Evolutionary conservation across 192 early-diverging fungal genomes (phyloP), one percentile per base, ranked within the genome.

Genomic region (Paraglomus occultum): DNA sequence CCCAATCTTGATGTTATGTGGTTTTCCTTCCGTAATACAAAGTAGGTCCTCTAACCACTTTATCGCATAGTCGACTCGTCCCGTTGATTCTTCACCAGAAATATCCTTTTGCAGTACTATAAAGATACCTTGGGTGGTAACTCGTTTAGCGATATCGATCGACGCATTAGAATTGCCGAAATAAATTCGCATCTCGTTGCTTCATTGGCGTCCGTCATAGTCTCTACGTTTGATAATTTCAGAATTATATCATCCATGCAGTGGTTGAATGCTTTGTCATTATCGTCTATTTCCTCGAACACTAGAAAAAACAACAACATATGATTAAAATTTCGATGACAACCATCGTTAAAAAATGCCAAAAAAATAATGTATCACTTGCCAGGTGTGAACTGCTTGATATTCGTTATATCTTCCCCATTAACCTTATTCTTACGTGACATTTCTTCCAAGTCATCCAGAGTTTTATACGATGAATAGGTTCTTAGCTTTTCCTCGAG

Each of bases 1-100:
- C 11, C 57, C 23, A 3, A 59, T 59, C 43, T 59, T 18, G 12
- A 59, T 15, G n/a, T 59, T 59, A 59, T 42, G 9, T 6, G 57
- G 31, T 39, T 59, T 59, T 40, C 57, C 57, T 23, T 54, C n/a
- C 39, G 38, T 15, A 17, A 59, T 59, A 39, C 31, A 59, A 5
- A 59, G 14, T 15, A 59, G 57, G n/a, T 39, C 38, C 10, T 60
- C 58, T 1, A 20, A 20, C 8, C 38, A 10, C 44, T 40, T 60
- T 14, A 60, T 60, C 42, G 8, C 23, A 39, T 60, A 60, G 44
- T 60, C 58, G 6, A 60, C 58, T 20, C 0, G 58, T 42, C 58
- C 58, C 38, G 20, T 43, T 20, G 7, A 12, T 11, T 60, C 58
- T 40, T 60, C 58, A 40, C 58, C 58, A 60, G 58, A 60, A 40